Percentiles rank a stretch among this genome's conserved stretches.
Conservation (phyloP, 225 moss, liverwort and hornwort genomes). For the Ulota crispa region DNA sequence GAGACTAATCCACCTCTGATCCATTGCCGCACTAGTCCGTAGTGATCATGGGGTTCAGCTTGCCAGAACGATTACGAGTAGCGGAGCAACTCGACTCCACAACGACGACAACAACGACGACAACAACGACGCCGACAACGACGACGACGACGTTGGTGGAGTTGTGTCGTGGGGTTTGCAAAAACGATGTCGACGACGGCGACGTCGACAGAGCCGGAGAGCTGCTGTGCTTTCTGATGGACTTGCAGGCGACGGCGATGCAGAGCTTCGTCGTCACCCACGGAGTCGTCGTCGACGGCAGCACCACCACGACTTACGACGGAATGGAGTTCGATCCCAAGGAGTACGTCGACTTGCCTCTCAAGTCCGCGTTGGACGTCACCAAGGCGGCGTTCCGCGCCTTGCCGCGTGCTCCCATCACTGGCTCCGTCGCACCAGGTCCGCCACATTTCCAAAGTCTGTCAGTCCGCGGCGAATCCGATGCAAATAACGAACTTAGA, state of each 20-base stretch:
- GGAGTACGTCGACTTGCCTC: slow-evolving; percentile 59
- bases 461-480: too few relatives aligned
- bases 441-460: too few relatives aligned
- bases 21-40: neutral
- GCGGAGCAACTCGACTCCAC: neutral
- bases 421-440: slow-evolving; percentile 36
- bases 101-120: neutral
- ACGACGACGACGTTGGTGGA: neutral
- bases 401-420: slow-evolving; percentile 22
- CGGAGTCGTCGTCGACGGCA: too few relatives aligned
- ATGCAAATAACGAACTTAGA: too few relatives aligned
- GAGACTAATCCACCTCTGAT: neutral
- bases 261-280: slow-evolving; percentile 18
- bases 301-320: neutral
- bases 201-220: slow-evolving; percentile 28
- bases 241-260: slow-evolving; percentile 51
- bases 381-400: slow-evolving; percentile 36
- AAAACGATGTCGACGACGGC: neutral
- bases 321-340: slow-evolving; percentile 53
- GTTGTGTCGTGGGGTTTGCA: neutral
- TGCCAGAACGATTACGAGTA: slow-evolving; percentile 31
- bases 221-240: slow-evolving; percentile 50
- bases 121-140: neutral
- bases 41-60: slow-evolving; percentile 35
- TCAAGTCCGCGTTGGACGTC: slow-evolving; percentile 19